phyloP scores from a whole-genome alignment of 164 flowering plant genomes.

The Magnolia officinalis region DNA sequence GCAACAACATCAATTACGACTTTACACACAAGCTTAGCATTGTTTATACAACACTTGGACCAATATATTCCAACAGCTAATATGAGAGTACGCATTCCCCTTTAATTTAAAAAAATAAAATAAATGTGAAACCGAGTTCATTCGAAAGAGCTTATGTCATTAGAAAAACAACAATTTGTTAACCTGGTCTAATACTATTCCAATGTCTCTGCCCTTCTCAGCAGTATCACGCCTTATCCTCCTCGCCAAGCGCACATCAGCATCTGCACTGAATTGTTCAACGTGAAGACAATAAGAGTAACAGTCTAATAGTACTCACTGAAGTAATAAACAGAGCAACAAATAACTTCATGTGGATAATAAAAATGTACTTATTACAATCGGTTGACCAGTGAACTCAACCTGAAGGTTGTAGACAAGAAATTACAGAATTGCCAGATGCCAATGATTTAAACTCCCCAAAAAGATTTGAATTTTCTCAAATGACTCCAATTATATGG shows the following conservation, averaged over 20 bases:
- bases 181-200: conserved; percentile 85
- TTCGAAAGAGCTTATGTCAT: neutral
- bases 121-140: neutral
- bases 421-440: neutral
- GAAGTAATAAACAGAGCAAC: neutral
- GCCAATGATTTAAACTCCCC: neutral
- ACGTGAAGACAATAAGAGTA: conserved; percentile 37
- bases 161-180: conserved; percentile 9
- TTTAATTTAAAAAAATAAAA: neutral
- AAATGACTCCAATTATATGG: neutral
- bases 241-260: conserved; percentile 95
- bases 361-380: neutral
- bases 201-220: conserved; percentile 86
- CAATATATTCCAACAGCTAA: neutral
- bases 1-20: neutral
- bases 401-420: neutral
- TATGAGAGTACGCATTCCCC: neutral
- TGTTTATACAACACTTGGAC: neutral
- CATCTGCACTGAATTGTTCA: conserved; percentile 80
- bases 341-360: neutral
- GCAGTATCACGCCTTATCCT: conserved; percentile 95
- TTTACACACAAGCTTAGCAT: neutral
- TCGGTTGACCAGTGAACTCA: neutral
- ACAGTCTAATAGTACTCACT: conserved; percentile 1
- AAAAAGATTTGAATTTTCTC: neutral